Conservation (phyloP, 169 alveolate species). For the Plasmodium vivax region DNA sequence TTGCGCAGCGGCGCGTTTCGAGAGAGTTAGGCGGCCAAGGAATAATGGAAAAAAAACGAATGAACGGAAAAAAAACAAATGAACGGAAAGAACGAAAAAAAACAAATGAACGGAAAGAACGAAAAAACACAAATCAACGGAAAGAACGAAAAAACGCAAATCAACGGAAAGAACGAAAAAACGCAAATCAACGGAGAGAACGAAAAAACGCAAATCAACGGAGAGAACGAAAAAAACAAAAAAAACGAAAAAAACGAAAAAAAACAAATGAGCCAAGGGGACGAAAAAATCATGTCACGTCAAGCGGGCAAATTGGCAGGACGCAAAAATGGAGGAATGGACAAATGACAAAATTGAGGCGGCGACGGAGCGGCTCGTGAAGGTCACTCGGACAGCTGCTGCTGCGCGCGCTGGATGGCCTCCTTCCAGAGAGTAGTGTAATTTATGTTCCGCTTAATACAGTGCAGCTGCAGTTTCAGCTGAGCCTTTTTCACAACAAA, state of each 20-base stretch:
- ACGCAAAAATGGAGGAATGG: not conserved
- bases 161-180: no score
- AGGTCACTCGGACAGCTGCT: conserved; percentile 6
- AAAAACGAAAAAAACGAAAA: not conserved
- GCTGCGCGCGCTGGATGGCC: conserved; percentile 33
- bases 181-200: no score
- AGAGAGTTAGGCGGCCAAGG: not conserved
- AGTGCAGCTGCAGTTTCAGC: conserved; percentile 43
- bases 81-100: not conserved
- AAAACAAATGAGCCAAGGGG: not conserved
- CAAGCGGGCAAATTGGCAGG: not conserved
- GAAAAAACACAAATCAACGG: no score
- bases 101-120: not conserved
- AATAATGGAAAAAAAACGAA: not conserved
- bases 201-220: no score
- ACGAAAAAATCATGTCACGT: not conserved
- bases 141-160: no score
- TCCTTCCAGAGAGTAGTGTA: conserved; percentile 53
- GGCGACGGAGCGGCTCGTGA: not conserved
- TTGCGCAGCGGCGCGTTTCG: not conserved
- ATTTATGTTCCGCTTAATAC: conserved; percentile 32
- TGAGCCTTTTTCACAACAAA: conserved; percentile 56
- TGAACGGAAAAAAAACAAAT: not conserved
- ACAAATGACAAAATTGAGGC: not conserved
- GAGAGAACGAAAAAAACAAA: not conserved